Conservation (phyloP, 2,329 filamentous ascomycete genomes). For the Lecanosticta acicola region DNA sequence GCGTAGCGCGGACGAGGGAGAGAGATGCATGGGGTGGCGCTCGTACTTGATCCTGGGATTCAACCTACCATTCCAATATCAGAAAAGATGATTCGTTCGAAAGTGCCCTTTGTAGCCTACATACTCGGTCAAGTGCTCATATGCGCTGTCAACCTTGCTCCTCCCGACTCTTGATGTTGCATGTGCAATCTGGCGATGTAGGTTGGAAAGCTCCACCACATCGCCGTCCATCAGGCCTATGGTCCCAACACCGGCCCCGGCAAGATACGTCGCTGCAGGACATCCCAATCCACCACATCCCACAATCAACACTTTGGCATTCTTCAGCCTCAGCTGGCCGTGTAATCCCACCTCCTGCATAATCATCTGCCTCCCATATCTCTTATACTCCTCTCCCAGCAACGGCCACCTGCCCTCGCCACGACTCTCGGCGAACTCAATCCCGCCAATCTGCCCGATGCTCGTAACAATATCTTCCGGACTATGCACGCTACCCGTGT, state of each 20-base stretch:
- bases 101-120: constrained; percentile 22
- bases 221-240: constrained; percentile 86
- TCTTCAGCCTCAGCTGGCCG: constrained; percentile 69
- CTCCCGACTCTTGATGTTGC: constrained; percentile 63
- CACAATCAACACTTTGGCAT: constrained; percentile 69
- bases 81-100: constrained; percentile 1
- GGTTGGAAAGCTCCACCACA: constrained; percentile 78
- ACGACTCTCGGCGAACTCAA: constrained; percentile 14
- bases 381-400: constrained; percentile 65
- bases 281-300: constrained; percentile 88
- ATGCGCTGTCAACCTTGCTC: constrained; percentile 71
- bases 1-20: constrained; percentile 59
- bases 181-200: constrained; percentile 89
- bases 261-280: constrained; percentile 86
- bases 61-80: constrained; percentile 35
- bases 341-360: constrained; percentile 72
- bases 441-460: constrained; percentile 18
- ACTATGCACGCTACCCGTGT: constrained; percentile 10
- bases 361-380: constrained; percentile 89
- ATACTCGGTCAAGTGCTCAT: constrained; percentile 40
- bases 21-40: constrained; percentile 59
- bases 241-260: constrained; percentile 78
- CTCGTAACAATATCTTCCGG: constrained; percentile 15
- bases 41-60: constrained; percentile 67
- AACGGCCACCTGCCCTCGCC: constrained; percentile 58